Evolutionary conservation across 1,284 basidiomycete species (phyloP).

Genomic region (Neolentinus lepideus): DNA sequence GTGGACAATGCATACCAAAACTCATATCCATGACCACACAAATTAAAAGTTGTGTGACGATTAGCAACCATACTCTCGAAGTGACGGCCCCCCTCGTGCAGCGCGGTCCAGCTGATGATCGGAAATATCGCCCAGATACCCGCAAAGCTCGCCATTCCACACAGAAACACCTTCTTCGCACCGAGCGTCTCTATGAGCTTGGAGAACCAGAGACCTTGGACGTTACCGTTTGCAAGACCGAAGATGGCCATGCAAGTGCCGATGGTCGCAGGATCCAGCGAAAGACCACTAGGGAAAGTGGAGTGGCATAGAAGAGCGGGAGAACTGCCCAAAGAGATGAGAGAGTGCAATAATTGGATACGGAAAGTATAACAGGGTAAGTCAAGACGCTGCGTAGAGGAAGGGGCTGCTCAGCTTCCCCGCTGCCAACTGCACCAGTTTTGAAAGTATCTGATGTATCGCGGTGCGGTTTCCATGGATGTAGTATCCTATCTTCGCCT

Average conservation of each 20-base stretch:
- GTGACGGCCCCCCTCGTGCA: conserved; percentile 32
- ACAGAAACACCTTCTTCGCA: conserved; percentile 40
- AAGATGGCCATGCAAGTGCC: conserved; percentile 39
- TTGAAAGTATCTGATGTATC: too few relatives aligned
- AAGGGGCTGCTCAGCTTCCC: too few relatives aligned
- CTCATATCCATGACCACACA: conserved; percentile 46
- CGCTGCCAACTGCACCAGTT: too few relatives aligned
- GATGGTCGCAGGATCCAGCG: conserved; percentile 28
- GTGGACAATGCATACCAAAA: conserved; percentile 38
- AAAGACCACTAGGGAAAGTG: conserved; percentile 54
- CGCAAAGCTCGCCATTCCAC: conserved; percentile 38
- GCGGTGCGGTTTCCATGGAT: too few relatives aligned
- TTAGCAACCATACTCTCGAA: conserved; percentile 35
- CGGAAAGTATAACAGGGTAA: conserved; percentile 40
- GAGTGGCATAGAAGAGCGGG: conserved; percentile 59
- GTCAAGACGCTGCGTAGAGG: conserved; percentile 43
- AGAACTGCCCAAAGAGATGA: conserved; percentile 44
- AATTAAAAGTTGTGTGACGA: conserved; percentile 39
- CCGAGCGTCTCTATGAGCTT: conserved; percentile 42
- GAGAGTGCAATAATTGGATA: conserved; percentile 52
- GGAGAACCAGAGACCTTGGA: conserved; percentile 52
- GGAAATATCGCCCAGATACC: conserved; percentile 50
- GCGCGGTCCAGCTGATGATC: conserved; percentile 43
- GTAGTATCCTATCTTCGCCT: too few relatives aligned
- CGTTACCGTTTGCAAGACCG: conserved; percentile 44